A percentile compares a stretch with the other conserved stretches of the same genome.
phyloP scores from a whole-genome alignment of 2,329 filamentous ascomycete genomes.

The Bipolaris victoriae region DNA sequence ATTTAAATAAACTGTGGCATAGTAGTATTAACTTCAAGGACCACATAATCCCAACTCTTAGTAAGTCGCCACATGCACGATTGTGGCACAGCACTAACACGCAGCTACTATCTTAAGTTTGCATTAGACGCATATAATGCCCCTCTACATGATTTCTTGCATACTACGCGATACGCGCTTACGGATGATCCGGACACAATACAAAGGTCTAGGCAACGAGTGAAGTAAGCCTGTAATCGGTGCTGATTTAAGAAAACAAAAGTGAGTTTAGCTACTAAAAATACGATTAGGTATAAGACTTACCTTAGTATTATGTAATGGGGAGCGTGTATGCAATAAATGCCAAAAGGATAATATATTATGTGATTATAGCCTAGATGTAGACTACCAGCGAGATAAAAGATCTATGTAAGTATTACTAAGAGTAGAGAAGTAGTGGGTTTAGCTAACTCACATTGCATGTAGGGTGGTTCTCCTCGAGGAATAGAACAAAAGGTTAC shows the following conservation, averaged over 20 bases:
- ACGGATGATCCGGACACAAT: no score
- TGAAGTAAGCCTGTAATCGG: conserved; percentile 13
- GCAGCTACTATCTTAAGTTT: not conserved
- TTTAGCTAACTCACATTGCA: no score
- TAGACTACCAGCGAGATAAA: not conserved
- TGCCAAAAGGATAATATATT: not conserved
- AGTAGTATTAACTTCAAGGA: conserved; percentile 1
- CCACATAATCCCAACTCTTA: not conserved
- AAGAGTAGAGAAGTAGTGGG: no score
- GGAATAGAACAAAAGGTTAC: conserved; percentile 1
- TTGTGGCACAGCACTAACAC: conserved; percentile 4
- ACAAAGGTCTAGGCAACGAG: not conserved
- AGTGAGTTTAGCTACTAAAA: no score
- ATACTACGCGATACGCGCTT: no score
- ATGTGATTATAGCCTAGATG: not conserved
- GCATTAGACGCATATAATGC: not conserved
- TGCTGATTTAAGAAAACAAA: conserved; percentile 17
- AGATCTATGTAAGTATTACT: not conserved
- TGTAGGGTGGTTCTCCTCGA: conserved; percentile 4
- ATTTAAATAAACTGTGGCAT: not conserved
- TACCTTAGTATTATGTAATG: not conserved
- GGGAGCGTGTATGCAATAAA: not conserved
- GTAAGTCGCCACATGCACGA: not conserved
- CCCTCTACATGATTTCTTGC: no score
- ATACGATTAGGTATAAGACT: no score